Conservation (phyloP, 2,329 filamentous ascomycete species). For the Arthrobotrys musiformis region DNA sequence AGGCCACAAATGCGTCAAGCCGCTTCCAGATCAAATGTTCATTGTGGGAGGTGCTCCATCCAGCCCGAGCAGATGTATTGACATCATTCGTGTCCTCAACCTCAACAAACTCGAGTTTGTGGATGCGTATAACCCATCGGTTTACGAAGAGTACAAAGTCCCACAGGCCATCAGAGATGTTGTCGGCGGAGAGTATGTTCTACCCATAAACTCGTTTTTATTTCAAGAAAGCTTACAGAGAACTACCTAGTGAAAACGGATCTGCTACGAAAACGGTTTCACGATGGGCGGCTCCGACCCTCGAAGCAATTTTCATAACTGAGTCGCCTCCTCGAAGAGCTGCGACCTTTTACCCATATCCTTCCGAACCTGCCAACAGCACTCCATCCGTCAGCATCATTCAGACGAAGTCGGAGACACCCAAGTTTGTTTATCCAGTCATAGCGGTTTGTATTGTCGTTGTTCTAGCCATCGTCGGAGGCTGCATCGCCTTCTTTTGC, state of each 20-base stretch:
- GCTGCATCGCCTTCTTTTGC: constrained; percentile 50
- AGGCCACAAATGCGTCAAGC: constrained; percentile 59
- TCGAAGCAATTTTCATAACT: constrained; percentile 52
- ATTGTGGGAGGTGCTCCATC: constrained; percentile 57
- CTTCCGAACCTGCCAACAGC: constrained; percentile 14
- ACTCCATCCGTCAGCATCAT: constrained; percentile 32
- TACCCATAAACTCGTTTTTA: neutral
- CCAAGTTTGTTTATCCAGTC: constrained; percentile 51
- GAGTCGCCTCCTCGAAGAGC: constrained; percentile 37
- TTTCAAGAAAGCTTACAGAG: neutral
- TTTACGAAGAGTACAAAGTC: constrained; percentile 58
- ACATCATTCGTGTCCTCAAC: constrained; percentile 60
- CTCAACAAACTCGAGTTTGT: constrained; percentile 57
- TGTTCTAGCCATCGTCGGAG: constrained; percentile 41
- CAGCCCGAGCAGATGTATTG: constrained; percentile 51
- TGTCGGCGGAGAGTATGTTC: constrained; percentile 58
- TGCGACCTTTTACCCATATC: constrained; percentile 47
- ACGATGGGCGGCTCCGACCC: constrained; percentile 54
- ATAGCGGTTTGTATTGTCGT: constrained; percentile 46
- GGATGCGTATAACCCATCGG: constrained; percentile 56
- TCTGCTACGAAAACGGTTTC: constrained; percentile 55
- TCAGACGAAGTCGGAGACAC: constrained; percentile 42
- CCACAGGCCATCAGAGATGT: constrained; percentile 55
- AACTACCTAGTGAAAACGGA: constrained; percentile 42
- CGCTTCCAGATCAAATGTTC: constrained; percentile 62